Percentiles rank a stretch among this genome's conserved stretches.
Evolutionary conservation across 768 basidiomycete genomes (phyloP).

Genomic region (Dendrothele bispora): DNA sequence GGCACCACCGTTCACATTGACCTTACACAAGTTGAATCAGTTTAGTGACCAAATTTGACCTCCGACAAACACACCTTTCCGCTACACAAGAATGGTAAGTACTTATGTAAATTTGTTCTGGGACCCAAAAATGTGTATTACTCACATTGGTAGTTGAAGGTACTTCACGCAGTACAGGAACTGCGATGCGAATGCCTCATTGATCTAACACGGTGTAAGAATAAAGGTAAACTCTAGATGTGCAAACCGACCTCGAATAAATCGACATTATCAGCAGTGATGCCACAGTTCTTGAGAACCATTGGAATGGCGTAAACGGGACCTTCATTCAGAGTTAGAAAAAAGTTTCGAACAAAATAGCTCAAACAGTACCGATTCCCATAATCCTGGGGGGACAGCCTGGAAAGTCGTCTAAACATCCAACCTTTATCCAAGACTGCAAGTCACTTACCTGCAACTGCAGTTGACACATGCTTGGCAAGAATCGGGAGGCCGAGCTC

Average conservation of each 20-base stretch:
- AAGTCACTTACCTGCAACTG: slow-evolving; percentile 52
- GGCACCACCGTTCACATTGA: slow-evolving; percentile 90
- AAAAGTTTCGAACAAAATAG: not conserved
- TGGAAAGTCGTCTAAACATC: slow-evolving; percentile 13
- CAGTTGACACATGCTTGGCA: slow-evolving; percentile 78
- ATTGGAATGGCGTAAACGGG: slow-evolving; percentile 83
- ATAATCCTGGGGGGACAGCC: slow-evolving; percentile 81
- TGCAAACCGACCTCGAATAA: slow-evolving; percentile 73
- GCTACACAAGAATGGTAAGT: not conserved
- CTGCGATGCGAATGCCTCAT: slow-evolving; percentile 89
- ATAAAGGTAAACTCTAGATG: too few species aligned
- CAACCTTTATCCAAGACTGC: not conserved
- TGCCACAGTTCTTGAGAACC: slow-evolving; percentile 65
- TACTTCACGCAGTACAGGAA: slow-evolving; percentile 71
- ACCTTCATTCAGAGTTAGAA: not conserved
- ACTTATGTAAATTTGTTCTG: too few species aligned
- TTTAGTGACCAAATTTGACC: not conserved
- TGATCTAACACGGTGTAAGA: slow-evolving; percentile 67
- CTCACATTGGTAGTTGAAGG: slow-evolving; percentile 54
- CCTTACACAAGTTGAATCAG: slow-evolving; percentile 47
- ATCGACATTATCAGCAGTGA: slow-evolving; percentile 71
- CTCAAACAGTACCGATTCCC: slow-evolving; percentile 64
- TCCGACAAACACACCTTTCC: not conserved
- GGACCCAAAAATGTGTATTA: not conserved
- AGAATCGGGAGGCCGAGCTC: slow-evolving; percentile 69